These are phyloP conservation scores for Fusarium devonianum DNA, from an alignment of 2,329 filamentous ascomycete species.

Conservation along the genomic window DNA sequence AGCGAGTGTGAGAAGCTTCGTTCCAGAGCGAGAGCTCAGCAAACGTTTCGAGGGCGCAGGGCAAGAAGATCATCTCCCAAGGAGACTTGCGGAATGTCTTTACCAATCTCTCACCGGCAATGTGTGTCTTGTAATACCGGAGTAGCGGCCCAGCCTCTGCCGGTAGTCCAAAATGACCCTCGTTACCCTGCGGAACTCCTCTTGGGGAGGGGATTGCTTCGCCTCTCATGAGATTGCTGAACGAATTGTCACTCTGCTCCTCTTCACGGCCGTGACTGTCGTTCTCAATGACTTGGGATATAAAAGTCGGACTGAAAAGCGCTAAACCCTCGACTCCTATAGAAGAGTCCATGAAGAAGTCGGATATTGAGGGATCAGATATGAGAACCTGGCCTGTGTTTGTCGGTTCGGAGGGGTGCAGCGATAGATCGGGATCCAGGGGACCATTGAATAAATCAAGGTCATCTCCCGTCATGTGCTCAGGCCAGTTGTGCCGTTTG, in stretches of 20 bases:
- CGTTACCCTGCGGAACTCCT: not conserved
- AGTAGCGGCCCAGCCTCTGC: constrained; percentile 40
- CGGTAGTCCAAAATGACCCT: constrained; percentile 7
- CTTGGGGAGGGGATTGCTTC: constrained; percentile 6
- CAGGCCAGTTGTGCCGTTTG: constrained; percentile 31
- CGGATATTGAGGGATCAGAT: constrained; percentile 17
- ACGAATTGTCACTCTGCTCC: rapidly evolving
- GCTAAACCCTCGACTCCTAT: constrained; percentile 34
- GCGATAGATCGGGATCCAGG: constrained; percentile 16
- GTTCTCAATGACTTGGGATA: constrained; percentile 32
- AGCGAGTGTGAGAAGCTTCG: constrained; percentile 47
- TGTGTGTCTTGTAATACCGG: constrained; percentile 41
- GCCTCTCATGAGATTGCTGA: not conserved
- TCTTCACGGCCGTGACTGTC: not conserved
- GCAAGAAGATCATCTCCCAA: constrained; percentile 53
- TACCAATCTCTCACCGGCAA: constrained; percentile 39
- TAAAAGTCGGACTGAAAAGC: constrained; percentile 34
- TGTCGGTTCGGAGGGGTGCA: constrained; percentile 6
- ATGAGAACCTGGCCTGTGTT: constrained; percentile 13
- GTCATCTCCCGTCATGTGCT: constrained; percentile 28
- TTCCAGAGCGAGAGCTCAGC: constrained; percentile 53
- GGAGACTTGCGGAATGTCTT: constrained; percentile 49
- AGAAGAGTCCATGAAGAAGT: constrained; percentile 31
- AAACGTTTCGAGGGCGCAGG: constrained; percentile 51
- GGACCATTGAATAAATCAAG: constrained; percentile 33